Evolutionary conservation across 2,329 filamentous ascomycete species (phyloP), one percentile per base, ranked within the genome.

Genomic region (Aspergillus tamarii): DNA sequence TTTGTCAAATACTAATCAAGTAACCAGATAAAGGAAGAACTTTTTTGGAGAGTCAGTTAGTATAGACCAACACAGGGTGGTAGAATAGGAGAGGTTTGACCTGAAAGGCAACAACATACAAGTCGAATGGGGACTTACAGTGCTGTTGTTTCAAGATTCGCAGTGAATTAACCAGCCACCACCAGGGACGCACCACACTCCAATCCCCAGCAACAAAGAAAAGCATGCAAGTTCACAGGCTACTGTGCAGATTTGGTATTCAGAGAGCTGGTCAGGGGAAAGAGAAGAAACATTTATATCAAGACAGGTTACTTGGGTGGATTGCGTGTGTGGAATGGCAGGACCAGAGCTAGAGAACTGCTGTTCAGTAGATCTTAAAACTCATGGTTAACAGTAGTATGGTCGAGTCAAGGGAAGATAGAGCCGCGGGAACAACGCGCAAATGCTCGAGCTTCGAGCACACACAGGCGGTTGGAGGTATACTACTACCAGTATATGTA

Each of bases 281-380:
- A 32, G 14, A 41, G n/a, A 28, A n/a, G 46, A 39, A 55, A 61
- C 41, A 50, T 63, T 59, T 61, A 64, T 58, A 50, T 59, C 60
- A 55, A 56, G 57, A 45, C 36, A 41, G 58, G 50, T 59, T 28
- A 41, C 30, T 52, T 21, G 21, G 4, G 21, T 21, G 43, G 21
- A 6, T 23, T 12, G 43, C 21, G n/a, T 19, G 41, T 60, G 46
- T 60, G 46, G 48, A n/a, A 52, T 58, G 52, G 61, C 48, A 54
- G 41, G 48, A 65, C 59, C 55, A 62, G 60, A 59, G 55, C n/a
- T 23, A 48, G 36, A 56, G 52, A 26, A 32, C 11, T 39, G 52
- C 26, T 48, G 52, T 46, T 65, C 64, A 65, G n/a, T 41, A 61
- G 41, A 19, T 26, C 43, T 30, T 56, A 43, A 41, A 32, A 32